Evolutionary conservation across 108 stramenopile species (phyloP), one percentile per base, ranked within the genome.

Genomic region (Ochromonas danica): DNA sequence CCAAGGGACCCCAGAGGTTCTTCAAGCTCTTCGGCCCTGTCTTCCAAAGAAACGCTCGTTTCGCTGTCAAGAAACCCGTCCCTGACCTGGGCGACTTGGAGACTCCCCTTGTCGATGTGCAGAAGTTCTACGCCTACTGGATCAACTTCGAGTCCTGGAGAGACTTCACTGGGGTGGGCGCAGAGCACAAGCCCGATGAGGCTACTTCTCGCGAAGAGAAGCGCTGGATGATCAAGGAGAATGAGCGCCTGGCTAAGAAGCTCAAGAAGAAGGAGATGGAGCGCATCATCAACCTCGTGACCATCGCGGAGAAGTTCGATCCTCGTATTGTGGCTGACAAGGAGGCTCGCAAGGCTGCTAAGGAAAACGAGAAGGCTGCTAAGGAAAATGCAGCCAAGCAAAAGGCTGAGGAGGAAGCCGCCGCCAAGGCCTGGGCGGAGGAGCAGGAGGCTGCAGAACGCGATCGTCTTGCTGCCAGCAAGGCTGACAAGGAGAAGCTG

Each of bases 61-160:
- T 97, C 82, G 93, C 93, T 45, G 81, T 83, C 22, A 81, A 89
- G 0, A 92, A 83, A 31, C 87, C 88, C 14, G 93, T 91, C 33
- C 96, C 96, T 0, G 72, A 86, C 1, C 89, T 99, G 28, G 98
- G 98, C 1, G 94, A 93, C 72, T 90, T 90, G 17, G 39, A 81
- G 70, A 92, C 96, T 1, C 89, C 94, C 14, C 85, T 94, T 2
- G 89, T 87, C 1, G 78, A 96, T 78, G 98, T 99, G 0, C 80
- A 93, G 65, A 87, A 84, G 2, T 99, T 98, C 83, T 99, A 99
- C 82, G 92, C 91, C 2, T 98, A 94, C 83, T 99, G 98, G 98
- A 87, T 89, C 1, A 88, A 91, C 42, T 99, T 99, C 72, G 92
- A 94, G 43, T 90, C 90, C 22, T 98, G 97, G 97, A 82, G 98